These are phyloP conservation scores for Tephrocybe sp. DNA, from an alignment of 768 basidiomycete genomes.

Conservation along the genomic window DNA sequence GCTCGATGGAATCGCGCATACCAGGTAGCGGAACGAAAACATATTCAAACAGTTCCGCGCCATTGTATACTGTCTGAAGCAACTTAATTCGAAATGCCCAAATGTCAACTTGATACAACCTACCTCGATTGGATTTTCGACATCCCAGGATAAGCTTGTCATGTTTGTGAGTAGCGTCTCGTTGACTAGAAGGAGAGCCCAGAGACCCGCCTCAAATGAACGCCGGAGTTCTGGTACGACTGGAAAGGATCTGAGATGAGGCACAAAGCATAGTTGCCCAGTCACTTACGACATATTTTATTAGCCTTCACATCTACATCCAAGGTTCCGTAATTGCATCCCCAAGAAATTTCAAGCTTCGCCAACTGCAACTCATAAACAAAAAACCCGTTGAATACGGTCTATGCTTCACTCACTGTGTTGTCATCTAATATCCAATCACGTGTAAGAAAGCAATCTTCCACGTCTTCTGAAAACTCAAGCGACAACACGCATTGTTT, in stretches of 20 bases:
- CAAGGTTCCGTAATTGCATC: neutral
- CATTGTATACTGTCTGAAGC: neutral
- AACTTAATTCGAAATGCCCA: neutral
- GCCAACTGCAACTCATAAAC: neutral
- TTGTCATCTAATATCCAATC: neutral
- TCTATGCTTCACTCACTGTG: neutral
- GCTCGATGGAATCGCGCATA: neutral
- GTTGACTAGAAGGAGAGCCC: constrained; percentile 2
- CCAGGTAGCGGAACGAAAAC: constrained; percentile 1
- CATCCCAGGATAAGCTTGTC: neutral
- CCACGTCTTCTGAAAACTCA: neutral
- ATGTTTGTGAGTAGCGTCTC: neutral
- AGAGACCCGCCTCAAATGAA: neutral
- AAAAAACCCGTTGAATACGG: neutral
- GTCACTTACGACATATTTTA: neutral
- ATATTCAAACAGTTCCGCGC: neutral
- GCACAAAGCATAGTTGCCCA: neutral
- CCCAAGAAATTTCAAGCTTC: neutral
- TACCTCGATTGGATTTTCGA: constrained; percentile 1
- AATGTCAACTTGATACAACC: neutral
- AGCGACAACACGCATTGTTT: neutral
- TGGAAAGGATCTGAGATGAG: neutral
- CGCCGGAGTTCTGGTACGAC: neutral
- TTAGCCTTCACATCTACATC: neutral
- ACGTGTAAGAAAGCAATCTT: neutral